Percentiles rank a stretch among this genome's conserved stretches.
Evolutionary conservation across 768 basidiomycete genomes (phyloP).

Genomic region (Paxillus involutus): DNA sequence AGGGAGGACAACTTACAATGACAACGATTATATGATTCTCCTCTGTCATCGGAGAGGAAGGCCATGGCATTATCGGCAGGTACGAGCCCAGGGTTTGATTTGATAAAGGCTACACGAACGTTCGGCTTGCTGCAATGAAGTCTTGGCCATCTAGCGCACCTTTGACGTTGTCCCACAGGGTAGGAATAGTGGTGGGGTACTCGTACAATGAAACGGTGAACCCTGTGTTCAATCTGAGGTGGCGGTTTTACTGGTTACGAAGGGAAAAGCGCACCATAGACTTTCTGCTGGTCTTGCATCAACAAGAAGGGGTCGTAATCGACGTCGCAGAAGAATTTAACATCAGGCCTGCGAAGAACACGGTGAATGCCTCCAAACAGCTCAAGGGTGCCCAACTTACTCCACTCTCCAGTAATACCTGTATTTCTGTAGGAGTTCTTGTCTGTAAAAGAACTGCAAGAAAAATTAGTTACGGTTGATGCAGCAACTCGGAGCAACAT

Average conservation of each 20-base stretch:
- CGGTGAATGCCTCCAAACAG: constrained; percentile 6
- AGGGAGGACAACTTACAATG: constrained; percentile 53
- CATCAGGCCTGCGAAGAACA: constrained; percentile 53
- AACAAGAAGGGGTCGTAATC: constrained; percentile 77
- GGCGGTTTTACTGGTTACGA: constrained; percentile 13
- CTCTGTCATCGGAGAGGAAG: constrained; percentile 71
- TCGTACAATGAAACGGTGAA: constrained; percentile 82
- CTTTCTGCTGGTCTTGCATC: constrained; percentile 79
- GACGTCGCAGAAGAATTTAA: constrained; percentile 81
- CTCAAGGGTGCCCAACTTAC: constrained; percentile 40
- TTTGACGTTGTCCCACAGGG: constrained; percentile 75
- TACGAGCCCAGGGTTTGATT: constrained; percentile 59
- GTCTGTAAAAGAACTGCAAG: constrained; percentile 76
- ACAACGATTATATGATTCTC: constrained; percentile 73
- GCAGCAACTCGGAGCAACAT: constrained; percentile 21
- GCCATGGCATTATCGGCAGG: constrained; percentile 64
- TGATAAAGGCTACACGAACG: constrained; percentile 60
- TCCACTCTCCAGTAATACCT: constrained; percentile 92
- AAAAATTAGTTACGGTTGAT: not conserved
- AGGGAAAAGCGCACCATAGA: constrained; percentile 57
- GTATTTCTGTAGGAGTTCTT: constrained; percentile 72
- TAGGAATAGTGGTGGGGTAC: constrained; percentile 77
- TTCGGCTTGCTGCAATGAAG: not conserved
- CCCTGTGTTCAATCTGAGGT: constrained; percentile 36
- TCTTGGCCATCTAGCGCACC: constrained; percentile 36